Percentiles rank a stretch among this genome's conserved stretches.
phyloP scores from a whole-genome alignment of 139 green algal species.

The Chlorella sp. region DNA sequence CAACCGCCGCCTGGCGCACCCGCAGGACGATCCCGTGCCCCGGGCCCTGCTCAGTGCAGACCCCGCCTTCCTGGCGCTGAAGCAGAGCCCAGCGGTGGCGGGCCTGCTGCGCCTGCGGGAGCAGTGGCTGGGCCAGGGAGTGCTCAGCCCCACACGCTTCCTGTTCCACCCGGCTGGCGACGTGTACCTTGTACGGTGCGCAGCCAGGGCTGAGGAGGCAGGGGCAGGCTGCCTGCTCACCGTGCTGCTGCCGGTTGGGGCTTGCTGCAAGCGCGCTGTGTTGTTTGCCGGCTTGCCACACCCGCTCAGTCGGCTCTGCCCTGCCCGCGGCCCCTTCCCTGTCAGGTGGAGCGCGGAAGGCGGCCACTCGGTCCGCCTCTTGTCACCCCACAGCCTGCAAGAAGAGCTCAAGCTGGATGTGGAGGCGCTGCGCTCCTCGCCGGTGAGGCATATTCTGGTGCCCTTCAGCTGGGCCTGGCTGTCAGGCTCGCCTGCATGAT shows the following conservation, averaged over 20 bases:
- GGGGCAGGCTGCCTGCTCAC: not conserved
- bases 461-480: no score
- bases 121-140: constrained; percentile 47
- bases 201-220: not conserved
- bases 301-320: no score
- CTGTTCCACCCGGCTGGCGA: constrained; percentile 63
- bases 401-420: constrained; percentile 49
- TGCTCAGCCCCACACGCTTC: constrained; percentile 59
- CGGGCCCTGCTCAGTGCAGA: constrained; percentile 71
- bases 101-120: constrained; percentile 56
- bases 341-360: constrained; percentile 27
- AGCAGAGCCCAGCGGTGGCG: constrained; percentile 31
- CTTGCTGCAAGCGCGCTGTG: no score
- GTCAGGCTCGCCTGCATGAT: not conserved
- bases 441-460: not conserved
- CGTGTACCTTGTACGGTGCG: constrained; percentile 63
- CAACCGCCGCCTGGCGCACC: no score
- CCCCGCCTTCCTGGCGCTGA: constrained; percentile 57
- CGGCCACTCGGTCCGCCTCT: constrained; percentile 32
- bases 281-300: no score
- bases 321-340: no score
- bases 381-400: constrained; percentile 40
- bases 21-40: constrained; percentile 67
- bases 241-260: no score
- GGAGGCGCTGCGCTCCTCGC: constrained; percentile 26